Base-by-base conservation (phyloP, 208 protist species). In the Trypanosoma vivax region DNA sequence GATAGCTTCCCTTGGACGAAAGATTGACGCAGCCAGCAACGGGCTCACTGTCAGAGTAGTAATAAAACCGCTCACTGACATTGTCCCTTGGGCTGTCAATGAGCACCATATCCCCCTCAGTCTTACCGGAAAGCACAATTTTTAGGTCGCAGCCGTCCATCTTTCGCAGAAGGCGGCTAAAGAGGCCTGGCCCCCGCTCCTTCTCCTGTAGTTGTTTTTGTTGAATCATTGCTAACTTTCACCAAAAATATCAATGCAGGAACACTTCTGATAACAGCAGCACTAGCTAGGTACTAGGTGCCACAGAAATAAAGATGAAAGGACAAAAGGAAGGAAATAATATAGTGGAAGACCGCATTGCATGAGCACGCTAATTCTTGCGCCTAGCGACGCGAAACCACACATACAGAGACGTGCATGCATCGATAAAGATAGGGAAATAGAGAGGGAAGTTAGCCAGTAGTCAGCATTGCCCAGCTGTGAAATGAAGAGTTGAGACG, bases 111-210 rank as follows among this genome's bases (percentile, higher is more conserved):
- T 62, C 49, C 11, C 57, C 47, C 2, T 74, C 62, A 9, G 29
- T 35, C 38, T 81, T 74, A 23, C 65, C 70, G 23, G 80, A 65
- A 23, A 90, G 76, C 5, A 67, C 56, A 18, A 94, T 50, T 14
- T 51, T 37, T 10, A 94, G 37, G 35, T 87, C 66, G 55, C 88
- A 95, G 33, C 79, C 82, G 47, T 88, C 84, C 19, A 95, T 76
- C 39, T 70, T 70, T 30, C 76, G 76, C 30, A 87, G 28, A 16
- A 94, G 30, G 23, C 77, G 72, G 13, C 64, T 55, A 24, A 92
- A 81, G 45, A 94, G 83, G 42, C 72, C 70, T 13, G 65, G 34
- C 18, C 47, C 49, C 37, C 59, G 48, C 47, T 77, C 63, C 75
- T 85, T 82, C 54, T 88, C 81, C 2, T 80, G 66, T 3, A 66